Evolutionary conservation across 1,139 yeast genomes (phyloP).

Genomic region (Groenewaldozyma sp.): DNA sequence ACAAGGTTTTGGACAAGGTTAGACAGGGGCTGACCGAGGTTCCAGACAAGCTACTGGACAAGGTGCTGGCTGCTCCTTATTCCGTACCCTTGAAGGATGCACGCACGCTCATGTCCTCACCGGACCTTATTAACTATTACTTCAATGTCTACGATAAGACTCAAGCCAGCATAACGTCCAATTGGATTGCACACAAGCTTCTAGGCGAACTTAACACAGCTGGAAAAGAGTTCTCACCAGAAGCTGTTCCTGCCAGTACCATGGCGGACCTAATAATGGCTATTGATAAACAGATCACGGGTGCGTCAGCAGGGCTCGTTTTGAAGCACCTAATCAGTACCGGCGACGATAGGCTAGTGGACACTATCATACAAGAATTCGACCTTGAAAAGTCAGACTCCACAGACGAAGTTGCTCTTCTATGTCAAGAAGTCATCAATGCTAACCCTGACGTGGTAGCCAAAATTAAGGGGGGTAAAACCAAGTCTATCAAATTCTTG

Average conservation of each 20-base stretch:
- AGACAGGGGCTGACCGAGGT: conserved; percentile 42
- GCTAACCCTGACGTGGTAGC: conserved; percentile 49
- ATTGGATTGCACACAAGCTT: conserved; percentile 80
- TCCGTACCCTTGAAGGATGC: conserved; percentile 65
- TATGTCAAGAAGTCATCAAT: conserved; percentile 46
- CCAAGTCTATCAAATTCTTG: conserved; percentile 59
- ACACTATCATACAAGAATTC: conserved; percentile 43
- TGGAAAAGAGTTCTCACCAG: conserved; percentile 33
- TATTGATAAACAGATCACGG: conserved; percentile 36
- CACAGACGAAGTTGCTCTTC: conserved; percentile 36
- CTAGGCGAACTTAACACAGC: conserved; percentile 56
- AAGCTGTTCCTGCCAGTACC: conserved; percentile 31
- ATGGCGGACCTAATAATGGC: conserved; percentile 38
- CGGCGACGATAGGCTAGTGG: conserved; percentile 33
- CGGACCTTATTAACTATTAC: conserved; percentile 44
- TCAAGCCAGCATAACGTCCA: conserved; percentile 38
- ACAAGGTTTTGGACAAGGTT: conserved; percentile 35
- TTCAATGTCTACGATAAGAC: conserved; percentile 33
- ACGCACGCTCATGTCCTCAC: conserved; percentile 44
- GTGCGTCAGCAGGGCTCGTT: conserved; percentile 57
- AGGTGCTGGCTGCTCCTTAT: conserved; percentile 44
- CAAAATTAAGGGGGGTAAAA: conserved; percentile 50
- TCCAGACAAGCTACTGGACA: conserved; percentile 53
- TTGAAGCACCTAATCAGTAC: conserved; percentile 49
- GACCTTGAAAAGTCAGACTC: conserved; percentile 39